These are phyloP conservation scores for Sporobolomyces phaffii DNA, from an alignment of 768 basidiomycete genomes.

Conservation along the genomic window DNA sequence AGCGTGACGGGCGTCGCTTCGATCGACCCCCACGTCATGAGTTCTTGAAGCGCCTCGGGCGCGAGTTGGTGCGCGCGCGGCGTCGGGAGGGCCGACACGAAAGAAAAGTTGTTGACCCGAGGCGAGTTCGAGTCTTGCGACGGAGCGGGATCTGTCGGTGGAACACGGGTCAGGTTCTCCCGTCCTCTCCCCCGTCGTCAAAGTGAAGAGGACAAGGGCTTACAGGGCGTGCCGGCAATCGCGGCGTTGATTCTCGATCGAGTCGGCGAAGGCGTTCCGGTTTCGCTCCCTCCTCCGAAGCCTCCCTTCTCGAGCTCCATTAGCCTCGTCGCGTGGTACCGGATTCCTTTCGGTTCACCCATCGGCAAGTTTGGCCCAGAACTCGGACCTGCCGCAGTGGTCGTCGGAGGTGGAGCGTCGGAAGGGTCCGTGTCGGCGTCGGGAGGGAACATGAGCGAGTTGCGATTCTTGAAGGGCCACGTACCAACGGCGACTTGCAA, in stretches of 20 bases:
- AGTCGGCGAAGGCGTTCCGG: constrained; percentile 69
- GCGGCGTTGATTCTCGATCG: constrained; percentile 85
- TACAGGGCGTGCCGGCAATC: constrained; percentile 85
- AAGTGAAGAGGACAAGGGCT: too few relatives aligned
- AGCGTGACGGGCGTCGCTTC: constrained; percentile 85
- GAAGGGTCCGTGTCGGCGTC: constrained; percentile 80
- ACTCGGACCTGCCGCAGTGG: background rate
- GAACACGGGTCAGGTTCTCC: constrained; percentile 48
- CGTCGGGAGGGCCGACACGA: constrained; percentile 79
- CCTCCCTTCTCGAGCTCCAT: constrained; percentile 52
- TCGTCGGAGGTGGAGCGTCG: constrained; percentile 44
- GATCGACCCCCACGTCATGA: constrained; percentile 97
- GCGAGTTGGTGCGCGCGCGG: constrained; percentile 78
- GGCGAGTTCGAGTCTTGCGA: constrained; percentile 45
- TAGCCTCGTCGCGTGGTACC: constrained; percentile 74
- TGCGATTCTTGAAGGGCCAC: constrained; percentile 59
- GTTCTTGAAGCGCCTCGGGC: constrained; percentile 73
- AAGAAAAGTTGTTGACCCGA: constrained; percentile 56
- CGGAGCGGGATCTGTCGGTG: constrained; percentile 43
- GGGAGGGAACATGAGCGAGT: constrained; percentile 89
- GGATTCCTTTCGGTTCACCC: constrained; percentile 58
- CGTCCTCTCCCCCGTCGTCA: too few relatives aligned
- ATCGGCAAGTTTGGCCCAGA: constrained; percentile 42
- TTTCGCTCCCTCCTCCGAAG: constrained; percentile 16
- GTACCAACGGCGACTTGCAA: constrained; percentile 30